phyloP scores from a whole-genome alignment of 2,329 filamentous ascomycete species.

The Talaromyces sp. region DNA sequence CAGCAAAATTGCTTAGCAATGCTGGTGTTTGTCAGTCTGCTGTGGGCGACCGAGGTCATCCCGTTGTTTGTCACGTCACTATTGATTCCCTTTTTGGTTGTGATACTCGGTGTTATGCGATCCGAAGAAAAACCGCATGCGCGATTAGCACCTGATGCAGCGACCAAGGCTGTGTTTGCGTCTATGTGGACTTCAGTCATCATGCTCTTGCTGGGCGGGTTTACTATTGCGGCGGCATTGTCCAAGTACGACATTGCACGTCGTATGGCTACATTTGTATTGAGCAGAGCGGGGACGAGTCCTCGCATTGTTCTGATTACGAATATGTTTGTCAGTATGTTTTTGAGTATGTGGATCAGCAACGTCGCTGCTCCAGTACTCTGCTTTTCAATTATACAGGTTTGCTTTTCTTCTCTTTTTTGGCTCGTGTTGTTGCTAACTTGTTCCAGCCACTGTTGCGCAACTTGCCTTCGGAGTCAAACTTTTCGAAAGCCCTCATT shows the following conservation, averaged over 20 bases:
- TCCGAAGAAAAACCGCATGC: conserved; percentile 64
- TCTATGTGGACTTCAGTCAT: conserved; percentile 99
- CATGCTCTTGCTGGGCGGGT: conserved; percentile 93
- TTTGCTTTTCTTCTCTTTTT: conserved; percentile 36
- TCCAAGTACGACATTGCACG: conserved; percentile 98
- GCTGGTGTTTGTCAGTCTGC: conserved; percentile 83
- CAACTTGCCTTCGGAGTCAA: conserved; percentile 81
- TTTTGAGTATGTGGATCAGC: conserved; percentile 98
- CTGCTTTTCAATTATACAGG: conserved; percentile 96
- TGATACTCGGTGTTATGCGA: conserved; percentile 77
- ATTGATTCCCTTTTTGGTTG: conserved; percentile 86
- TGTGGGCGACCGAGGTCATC: conserved; percentile 98
- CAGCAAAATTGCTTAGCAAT: conserved; percentile 95
- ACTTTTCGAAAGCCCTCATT: conserved; percentile 92
- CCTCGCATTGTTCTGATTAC: conserved; percentile 87
- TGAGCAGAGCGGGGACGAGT: conserved; percentile 91
- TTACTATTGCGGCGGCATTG: conserved; percentile 88
- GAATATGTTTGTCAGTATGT: conserved; percentile 97
- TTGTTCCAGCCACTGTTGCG: conserved; percentile 72
- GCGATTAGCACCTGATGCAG: conserved; percentile 71
- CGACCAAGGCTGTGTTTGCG: conserved; percentile 78
- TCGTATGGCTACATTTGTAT: conserved; percentile 88
- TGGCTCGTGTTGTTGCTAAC: conserved; percentile 6
- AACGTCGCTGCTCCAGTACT: conserved; percentile 96
- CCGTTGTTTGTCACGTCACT: conserved; percentile 95